Percentiles rank a stretch among this genome's conserved stretches.
Conservation (phyloP, 257 asterid species). For the Hygrophila difformis region DNA sequence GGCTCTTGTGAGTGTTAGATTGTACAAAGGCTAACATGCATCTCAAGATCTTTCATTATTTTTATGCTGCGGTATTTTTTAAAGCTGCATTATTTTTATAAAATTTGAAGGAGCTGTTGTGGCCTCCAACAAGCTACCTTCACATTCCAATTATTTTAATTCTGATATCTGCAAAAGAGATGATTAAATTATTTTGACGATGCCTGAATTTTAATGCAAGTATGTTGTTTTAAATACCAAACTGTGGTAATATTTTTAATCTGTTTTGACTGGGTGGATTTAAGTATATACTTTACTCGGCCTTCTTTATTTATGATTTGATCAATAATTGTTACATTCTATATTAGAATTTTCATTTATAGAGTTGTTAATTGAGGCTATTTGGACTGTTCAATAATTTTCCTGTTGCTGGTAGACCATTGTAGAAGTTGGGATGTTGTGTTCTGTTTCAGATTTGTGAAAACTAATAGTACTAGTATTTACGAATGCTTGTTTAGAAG, state of each 20-base stretch:
- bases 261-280: slow-evolving; percentile 27
- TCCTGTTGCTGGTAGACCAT: too few relatives aligned
- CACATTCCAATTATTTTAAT: slow-evolving; percentile 6
- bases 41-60: slow-evolving; percentile 26
- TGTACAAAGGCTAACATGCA: slow-evolving; percentile 36
- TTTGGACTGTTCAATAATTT: too few relatives aligned
- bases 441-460: not conserved
- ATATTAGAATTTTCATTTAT: too few relatives aligned
- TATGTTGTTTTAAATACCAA: too few relatives aligned
- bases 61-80: slow-evolving; percentile 3
- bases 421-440: too few relatives aligned
- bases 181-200: not conserved
- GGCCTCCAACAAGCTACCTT: slow-evolving; percentile 23
- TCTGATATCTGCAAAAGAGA: slow-evolving; percentile 5
- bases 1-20: slow-evolving; percentile 21
- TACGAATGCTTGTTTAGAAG: not conserved
- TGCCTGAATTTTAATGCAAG: too few relatives aligned
- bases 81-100: slow-evolving; percentile 11
- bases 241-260: slow-evolving; percentile 2
- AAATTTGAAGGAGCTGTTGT: slow-evolving; percentile 13
- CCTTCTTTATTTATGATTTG: too few relatives aligned
- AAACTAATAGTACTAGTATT: not conserved
- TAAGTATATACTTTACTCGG: too few relatives aligned
- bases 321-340: not conserved
- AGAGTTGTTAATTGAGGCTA: too few relatives aligned